Percentiles rank a stretch among this genome's conserved stretches.
These are phyloP conservation scores for Xerophyta viscosa DNA, from an alignment of 106 monocot species.

Conservation along the genomic window DNA sequence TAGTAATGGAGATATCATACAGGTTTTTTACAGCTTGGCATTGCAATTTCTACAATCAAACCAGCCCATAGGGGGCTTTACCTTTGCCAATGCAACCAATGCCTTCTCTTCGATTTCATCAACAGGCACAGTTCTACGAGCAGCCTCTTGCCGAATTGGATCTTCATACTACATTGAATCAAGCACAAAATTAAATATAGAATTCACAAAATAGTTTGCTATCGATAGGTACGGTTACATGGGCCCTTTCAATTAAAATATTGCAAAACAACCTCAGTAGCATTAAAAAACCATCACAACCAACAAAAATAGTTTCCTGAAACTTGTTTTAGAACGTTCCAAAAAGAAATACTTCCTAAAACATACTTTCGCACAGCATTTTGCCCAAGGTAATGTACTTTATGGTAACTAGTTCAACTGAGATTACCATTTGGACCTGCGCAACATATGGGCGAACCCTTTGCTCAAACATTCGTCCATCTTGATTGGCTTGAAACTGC, in stretches of 20 bases:
- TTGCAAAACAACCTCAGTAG: not conserved
- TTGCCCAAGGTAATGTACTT: too few species aligned
- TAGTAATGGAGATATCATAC: too few species aligned
- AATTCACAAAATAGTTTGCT: not conserved
- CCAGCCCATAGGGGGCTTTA: slow-evolving; percentile 2
- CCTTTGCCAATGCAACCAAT: slow-evolving; percentile 78
- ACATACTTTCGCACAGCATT: too few species aligned
- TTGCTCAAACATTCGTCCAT: slow-evolving; percentile 42
- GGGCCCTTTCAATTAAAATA: not conserved
- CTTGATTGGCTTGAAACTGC: slow-evolving; percentile 20
- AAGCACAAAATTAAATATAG: not conserved
- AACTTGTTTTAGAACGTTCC: too few species aligned
- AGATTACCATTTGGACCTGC: slow-evolving; percentile 58
- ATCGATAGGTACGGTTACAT: not conserved
- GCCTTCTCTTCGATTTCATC: slow-evolving; percentile 84
- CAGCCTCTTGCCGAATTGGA: slow-evolving; percentile 58
- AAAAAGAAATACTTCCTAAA: not conserved
- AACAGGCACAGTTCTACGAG: slow-evolving; percentile 65
- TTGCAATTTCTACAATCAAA: not conserved
- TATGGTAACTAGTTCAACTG: not conserved
- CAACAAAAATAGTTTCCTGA: too few species aligned
- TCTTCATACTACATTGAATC: slow-evolving; percentile 66
- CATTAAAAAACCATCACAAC: too few species aligned
- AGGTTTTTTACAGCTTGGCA: too few species aligned
- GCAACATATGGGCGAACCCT: slow-evolving; percentile 40